These are phyloP conservation scores for Narthecium ossifragum DNA, from an alignment of 106 monocot species.

Conservation along the genomic window DNA sequence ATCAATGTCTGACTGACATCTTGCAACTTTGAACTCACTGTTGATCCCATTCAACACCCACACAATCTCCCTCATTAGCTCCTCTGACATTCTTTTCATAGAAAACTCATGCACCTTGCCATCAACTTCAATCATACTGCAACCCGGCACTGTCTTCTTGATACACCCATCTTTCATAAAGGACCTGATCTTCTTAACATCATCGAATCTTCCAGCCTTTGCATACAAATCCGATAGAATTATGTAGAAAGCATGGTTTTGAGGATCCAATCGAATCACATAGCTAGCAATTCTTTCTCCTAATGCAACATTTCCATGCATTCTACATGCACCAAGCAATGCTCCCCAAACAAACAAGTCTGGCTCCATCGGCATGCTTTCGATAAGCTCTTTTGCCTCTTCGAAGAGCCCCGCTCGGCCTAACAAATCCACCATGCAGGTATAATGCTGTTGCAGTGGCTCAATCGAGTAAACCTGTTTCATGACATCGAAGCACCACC, in stretches of 20 bases:
- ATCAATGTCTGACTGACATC: not conserved
- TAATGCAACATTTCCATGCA: slow-evolving; percentile 19
- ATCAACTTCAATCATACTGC: slow-evolving; percentile 18
- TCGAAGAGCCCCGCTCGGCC: slow-evolving; percentile 14
- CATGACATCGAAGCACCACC: slow-evolving; percentile 13
- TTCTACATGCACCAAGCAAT: slow-evolving; percentile 13
- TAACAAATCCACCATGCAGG: slow-evolving; percentile 19
- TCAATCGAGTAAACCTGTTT: slow-evolving; percentile 9
- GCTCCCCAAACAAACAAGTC: slow-evolving; percentile 16
- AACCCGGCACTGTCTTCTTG: slow-evolving; percentile 15
- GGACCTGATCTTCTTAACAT: slow-evolving; percentile 8
- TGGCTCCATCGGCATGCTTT: slow-evolving; percentile 13
- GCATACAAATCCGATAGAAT: slow-evolving; percentile 19
- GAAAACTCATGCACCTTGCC: slow-evolving; percentile 14
- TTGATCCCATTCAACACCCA: not conserved
- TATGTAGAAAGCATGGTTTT: slow-evolving; percentile 17
- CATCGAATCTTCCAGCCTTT: slow-evolving; percentile 5
- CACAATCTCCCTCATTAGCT: not conserved
- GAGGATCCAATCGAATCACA: slow-evolving; percentile 13
- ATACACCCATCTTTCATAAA: slow-evolving; percentile 8
- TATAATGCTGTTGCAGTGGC: slow-evolving; percentile 11
- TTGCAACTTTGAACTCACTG: not conserved
- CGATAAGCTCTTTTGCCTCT: slow-evolving; percentile 9
- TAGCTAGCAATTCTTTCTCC: slow-evolving; percentile 7
- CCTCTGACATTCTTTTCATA: not conserved